These are phyloP conservation scores for Allium fistulosum DNA, from an alignment of 106 monocot species.

Conservation along the genomic window DNA sequence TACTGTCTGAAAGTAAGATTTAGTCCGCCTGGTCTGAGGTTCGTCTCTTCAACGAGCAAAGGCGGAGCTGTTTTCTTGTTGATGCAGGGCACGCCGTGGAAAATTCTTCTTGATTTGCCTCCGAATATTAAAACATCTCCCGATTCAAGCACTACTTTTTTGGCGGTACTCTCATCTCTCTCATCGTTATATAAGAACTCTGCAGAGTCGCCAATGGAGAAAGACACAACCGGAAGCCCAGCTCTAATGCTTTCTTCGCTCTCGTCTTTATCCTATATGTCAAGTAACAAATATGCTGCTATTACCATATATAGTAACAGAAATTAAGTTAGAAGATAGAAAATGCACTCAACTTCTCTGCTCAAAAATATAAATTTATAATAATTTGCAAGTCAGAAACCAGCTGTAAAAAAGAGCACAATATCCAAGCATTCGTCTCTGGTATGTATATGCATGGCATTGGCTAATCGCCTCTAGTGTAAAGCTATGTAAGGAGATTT, in stretches of 20 bases:
- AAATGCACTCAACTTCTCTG: no score
- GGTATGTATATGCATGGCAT: no score
- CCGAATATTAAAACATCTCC: conserved; percentile 70
- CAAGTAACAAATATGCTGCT: neutral
- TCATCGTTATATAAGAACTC: conserved; percentile 37
- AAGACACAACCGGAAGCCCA: conserved; percentile 60
- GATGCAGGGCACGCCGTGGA: conserved; percentile 43
- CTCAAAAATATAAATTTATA: no score
- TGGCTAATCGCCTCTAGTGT: no score
- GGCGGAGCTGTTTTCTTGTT: conserved; percentile 21
- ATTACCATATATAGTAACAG: no score
- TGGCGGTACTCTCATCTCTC: conserved; percentile 28
- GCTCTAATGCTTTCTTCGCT: conserved; percentile 25
- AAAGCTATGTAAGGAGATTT: no score
- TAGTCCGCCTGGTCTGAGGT: conserved; percentile 38
- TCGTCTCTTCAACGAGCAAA: conserved; percentile 24
- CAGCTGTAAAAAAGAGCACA: no score
- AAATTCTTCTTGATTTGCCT: conserved; percentile 45
- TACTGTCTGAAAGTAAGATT: conserved; percentile 61
- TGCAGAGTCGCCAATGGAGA: conserved; percentile 59
- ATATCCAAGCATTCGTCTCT: no score
- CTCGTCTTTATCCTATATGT: conserved; percentile 57
- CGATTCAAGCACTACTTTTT: conserved; percentile 38
- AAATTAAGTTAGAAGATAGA: no score
- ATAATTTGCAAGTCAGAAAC: no score